A percentile compares a stretch with the other conserved stretches of the same genome.
Evolutionary conservation across 306 rosid genomes (phyloP).

Genomic region (Aeschynomene evenia): DNA sequence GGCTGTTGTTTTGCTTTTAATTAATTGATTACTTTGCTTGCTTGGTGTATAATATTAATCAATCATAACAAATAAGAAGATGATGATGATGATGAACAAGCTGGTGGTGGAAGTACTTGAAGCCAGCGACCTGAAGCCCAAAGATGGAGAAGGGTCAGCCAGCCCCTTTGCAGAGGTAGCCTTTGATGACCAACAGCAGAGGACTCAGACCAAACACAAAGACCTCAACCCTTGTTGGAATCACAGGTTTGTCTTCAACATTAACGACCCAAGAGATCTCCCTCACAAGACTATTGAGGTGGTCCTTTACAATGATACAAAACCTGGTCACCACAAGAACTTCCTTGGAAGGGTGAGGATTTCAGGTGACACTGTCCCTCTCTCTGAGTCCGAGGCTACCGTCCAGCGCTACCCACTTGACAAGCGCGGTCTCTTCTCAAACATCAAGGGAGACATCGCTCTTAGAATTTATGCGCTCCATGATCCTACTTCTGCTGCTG

Average conservation of each 20-base stretch:
- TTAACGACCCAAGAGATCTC: slow-evolving; percentile 46
- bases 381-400: slow-evolving; percentile 54
- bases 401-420: slow-evolving; percentile 84
- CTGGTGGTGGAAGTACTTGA: slow-evolving; percentile 73
- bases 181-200: slow-evolving; percentile 56
- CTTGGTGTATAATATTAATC: background rate
- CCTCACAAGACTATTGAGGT: slow-evolving; percentile 60
- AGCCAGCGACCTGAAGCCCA: slow-evolving; percentile 76
- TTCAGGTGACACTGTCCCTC: slow-evolving; percentile 60
- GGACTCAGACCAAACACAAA: slow-evolving; percentile 59
- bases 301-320: slow-evolving; percentile 49
- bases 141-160: slow-evolving; percentile 75
- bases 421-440: slow-evolving; percentile 61
- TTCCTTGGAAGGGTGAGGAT: slow-evolving; percentile 82
- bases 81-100: slow-evolving; percentile 61
- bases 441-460: slow-evolving; percentile 74
- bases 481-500: slow-evolving; percentile 29
- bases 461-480: slow-evolving; percentile 51
- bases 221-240: slow-evolving; percentile 83
- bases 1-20: too few relatives aligned
- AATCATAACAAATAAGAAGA: background rate
- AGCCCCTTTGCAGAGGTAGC: slow-evolving; percentile 72
- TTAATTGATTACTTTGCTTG: background rate
- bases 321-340: slow-evolving; percentile 41
- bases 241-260: slow-evolving; percentile 60